Base-by-base conservation (phyloP, 345 rosid genomes). In the Schrenkiella parvula region DNA sequence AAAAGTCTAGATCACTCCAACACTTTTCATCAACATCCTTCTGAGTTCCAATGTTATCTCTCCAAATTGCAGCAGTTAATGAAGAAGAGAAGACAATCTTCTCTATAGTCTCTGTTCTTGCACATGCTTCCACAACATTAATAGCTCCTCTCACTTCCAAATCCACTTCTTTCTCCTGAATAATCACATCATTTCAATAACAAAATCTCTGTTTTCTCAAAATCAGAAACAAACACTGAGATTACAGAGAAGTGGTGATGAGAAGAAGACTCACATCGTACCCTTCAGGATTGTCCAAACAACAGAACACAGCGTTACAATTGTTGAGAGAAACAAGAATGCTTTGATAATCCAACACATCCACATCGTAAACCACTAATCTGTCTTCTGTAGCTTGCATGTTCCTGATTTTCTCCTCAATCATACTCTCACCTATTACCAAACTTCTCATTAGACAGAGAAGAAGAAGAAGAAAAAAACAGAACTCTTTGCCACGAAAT, bases 111-210 rank as follows among this genome's bases (percentile, higher is more conserved):
- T 85, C 83, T 34, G 90, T 91, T 54, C 87, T 95, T 14, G 92
- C 97, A 64, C 97, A 86, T 9, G 97, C 97, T 77, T 92, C 98
- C 39, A 89, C 86, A 39, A 85, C 87, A 79, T 92, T 89, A 43
- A 88, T 88, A 6, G 88, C 95, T 76, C 92, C 96, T 76, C 95
- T 85, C 10, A 84, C 92, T 66, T 92, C 98, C 83, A 83, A 65
- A 81, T 92, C 91, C 65, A 71, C 87, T 66, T 65, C 77, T 8
- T 70, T 55, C 35, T 89, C 96, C 88, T 92, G 62, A 42, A 61
- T 9, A 10, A 25, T 4, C 46, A 28, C 65, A 65, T n/a, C 29
- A 52, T 51, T 17, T 23, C 43, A 15, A 2, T 42, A 29, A 63
- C 21, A 10, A 44, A 41, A 37, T 31, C 35, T 26, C 44, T 43